Evolutionary conservation across 176 grass and related monocot genomes (phyloP).

Genomic region (Metroxylon sagu): DNA sequence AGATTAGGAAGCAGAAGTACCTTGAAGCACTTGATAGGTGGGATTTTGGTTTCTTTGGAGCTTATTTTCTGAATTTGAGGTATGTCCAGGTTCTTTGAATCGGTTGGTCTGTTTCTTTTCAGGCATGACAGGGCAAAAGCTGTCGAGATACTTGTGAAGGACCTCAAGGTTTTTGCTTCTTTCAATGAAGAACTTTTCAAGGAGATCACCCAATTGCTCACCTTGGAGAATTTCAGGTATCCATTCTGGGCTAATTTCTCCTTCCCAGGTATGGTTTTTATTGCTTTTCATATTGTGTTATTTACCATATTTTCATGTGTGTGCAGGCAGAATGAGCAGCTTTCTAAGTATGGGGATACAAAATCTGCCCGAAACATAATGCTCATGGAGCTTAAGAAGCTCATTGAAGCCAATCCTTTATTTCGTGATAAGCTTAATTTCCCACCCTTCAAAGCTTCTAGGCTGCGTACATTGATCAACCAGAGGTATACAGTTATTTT

Average conservation of each 20-base stretch:
- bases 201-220: slow-evolving; percentile 97
- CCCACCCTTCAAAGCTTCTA: slow-evolving; percentile 87
- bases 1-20: slow-evolving; percentile 99
- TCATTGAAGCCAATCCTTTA: slow-evolving; percentile 90
- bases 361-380: slow-evolving; percentile 98
- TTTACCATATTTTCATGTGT: slow-evolving; percentile 10
- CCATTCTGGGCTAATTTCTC: not conserved
- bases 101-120: not conserved
- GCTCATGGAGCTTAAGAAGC: slow-evolving; percentile 97
- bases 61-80: too few species aligned
- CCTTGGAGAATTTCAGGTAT: slow-evolving; percentile 95
- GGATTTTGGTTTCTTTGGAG: slow-evolving; percentile 1
- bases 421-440: slow-evolving; percentile 97
- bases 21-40: slow-evolving; percentile 98
- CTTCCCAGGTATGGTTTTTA: too few species aligned
- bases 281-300: not conserved
- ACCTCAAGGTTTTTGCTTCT: slow-evolving; percentile 97
- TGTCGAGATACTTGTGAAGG: slow-evolving; percentile 98
- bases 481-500: slow-evolving; percentile 54
- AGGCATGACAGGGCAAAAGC: slow-evolving; percentile 98
- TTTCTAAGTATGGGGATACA: slow-evolving; percentile 97
- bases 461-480: slow-evolving; percentile 95
- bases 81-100: not conserved
- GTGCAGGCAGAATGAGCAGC: slow-evolving; percentile 95
- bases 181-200: slow-evolving; percentile 99